These are phyloP conservation scores for Aristolochia fimbriata DNA, from an alignment of 164 flowering plant species.

Conservation along the genomic window DNA sequence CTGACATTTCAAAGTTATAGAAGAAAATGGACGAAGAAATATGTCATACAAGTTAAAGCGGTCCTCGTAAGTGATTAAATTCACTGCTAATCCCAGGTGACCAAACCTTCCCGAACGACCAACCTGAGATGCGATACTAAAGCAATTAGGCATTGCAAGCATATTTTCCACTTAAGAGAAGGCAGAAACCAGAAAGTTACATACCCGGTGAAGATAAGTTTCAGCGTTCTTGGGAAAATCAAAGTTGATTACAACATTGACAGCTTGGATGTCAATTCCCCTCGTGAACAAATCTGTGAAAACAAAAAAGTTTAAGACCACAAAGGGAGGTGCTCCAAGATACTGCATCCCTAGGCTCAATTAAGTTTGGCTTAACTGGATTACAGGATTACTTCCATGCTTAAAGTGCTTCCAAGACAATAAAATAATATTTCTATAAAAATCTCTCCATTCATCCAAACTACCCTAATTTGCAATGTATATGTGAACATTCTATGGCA, in stretches of 20 bases:
- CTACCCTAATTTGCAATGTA: no score
- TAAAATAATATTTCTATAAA: no score
- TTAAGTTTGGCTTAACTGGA: no score
- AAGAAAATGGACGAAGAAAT: background rate
- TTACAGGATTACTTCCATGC: no score
- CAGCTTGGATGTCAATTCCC: slow-evolving; percentile 99
- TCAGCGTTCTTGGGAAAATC: slow-evolving; percentile 96
- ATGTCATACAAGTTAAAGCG: slow-evolving; percentile 84
- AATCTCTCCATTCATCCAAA: no score
- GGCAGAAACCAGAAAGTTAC: slow-evolving; percentile 5
- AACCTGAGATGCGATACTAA: slow-evolving; percentile 37
- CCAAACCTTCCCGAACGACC: slow-evolving; percentile 99
- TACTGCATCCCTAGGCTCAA: no score
- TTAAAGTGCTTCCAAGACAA: no score
- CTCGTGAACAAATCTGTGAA: slow-evolving; percentile 88
- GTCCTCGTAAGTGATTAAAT: slow-evolving; percentile 94
- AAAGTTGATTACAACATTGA: slow-evolving; percentile 97
- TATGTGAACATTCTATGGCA: no score
- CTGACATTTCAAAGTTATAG: background rate
- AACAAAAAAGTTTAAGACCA: background rate
- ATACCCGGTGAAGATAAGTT: slow-evolving; percentile 93
- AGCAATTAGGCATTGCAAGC: background rate
- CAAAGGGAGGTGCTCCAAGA: no score
- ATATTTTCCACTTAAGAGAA: background rate
- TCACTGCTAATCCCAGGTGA: slow-evolving; percentile 97